phyloP scores from a whole-genome alignment of 129 eudicot genomes.

The Oenanthe sinensis region DNA sequence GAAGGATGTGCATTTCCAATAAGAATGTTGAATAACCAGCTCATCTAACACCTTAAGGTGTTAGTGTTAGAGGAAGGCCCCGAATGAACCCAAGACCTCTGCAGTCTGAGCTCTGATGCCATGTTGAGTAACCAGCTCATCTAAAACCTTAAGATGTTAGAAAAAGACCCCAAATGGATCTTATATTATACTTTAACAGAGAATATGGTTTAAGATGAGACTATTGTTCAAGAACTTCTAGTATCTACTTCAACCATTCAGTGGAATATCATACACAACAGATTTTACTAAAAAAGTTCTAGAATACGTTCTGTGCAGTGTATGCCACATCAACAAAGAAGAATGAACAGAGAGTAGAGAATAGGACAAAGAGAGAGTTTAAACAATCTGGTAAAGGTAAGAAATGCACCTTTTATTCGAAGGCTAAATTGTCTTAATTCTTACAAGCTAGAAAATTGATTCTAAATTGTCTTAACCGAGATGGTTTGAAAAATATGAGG shows the following conservation, averaged over 20 bases:
- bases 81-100: too few species aligned
- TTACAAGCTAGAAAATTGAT: constrained; percentile 20
- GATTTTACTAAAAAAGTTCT: background rate
- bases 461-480: too few species aligned
- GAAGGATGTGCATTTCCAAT: background rate
- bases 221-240: too few species aligned
- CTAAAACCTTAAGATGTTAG: too few species aligned
- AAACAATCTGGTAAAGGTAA: constrained; percentile 8
- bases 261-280: background rate
- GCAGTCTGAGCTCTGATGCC: too few species aligned
- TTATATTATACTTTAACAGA: too few species aligned
- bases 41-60: too few species aligned
- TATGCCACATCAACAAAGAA: background rate
- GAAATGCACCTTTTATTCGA: background rate
- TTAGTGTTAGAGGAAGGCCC: too few species aligned
- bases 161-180: too few species aligned
- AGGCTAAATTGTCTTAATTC: constrained; percentile 52
- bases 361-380: background rate
- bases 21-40: too few species aligned
- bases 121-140: too few species aligned
- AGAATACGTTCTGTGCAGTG: background rate
- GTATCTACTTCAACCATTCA: background rate
- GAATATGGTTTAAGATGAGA: background rate
- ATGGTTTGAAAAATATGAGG: too few species aligned
- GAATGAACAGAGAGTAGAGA: background rate